Evolutionary conservation across 2,329 filamentous ascomycete genomes (phyloP).

Genomic region (Fusarium sp.): DNA sequence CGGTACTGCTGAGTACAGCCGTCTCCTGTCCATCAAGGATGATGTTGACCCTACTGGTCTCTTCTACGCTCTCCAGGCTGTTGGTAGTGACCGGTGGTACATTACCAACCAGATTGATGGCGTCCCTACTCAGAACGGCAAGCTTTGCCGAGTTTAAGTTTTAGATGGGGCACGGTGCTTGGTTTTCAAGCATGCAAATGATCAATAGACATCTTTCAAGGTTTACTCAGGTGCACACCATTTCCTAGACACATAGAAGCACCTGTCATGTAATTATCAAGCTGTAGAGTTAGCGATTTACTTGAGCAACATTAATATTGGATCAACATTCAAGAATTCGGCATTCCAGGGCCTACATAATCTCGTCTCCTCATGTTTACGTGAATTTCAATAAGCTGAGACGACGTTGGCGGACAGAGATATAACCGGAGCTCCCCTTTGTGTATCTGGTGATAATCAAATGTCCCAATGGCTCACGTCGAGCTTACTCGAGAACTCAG

Average conservation of each 20-base stretch:
- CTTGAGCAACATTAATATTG: not conserved
- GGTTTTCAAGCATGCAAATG: not conserved
- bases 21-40: slow-evolving; percentile 35
- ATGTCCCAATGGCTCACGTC: too few species aligned
- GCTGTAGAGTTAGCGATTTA: not conserved
- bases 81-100: slow-evolving; percentile 41
- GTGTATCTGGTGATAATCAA: too few species aligned
- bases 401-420: not conserved
- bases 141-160: slow-evolving; percentile 23
- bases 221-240: not conserved
- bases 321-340: not conserved
- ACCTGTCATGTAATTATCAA: not conserved
- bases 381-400: not conserved
- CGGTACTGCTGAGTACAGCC: slow-evolving; percentile 35
- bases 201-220: not conserved
- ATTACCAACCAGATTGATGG: slow-evolving; percentile 33
- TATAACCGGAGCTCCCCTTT: not conserved
- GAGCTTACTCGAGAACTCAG: too few species aligned
- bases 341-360: not conserved
- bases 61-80: slow-evolving; percentile 37
- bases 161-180: not conserved
- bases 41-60: slow-evolving; percentile 32
- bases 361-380: not conserved
- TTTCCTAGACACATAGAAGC: not conserved
- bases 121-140: slow-evolving; percentile 42